These are phyloP conservation scores for Penicillium steckii DNA, from an alignment of 495 filamentous ascomycete species.

Conservation along the genomic window DNA sequence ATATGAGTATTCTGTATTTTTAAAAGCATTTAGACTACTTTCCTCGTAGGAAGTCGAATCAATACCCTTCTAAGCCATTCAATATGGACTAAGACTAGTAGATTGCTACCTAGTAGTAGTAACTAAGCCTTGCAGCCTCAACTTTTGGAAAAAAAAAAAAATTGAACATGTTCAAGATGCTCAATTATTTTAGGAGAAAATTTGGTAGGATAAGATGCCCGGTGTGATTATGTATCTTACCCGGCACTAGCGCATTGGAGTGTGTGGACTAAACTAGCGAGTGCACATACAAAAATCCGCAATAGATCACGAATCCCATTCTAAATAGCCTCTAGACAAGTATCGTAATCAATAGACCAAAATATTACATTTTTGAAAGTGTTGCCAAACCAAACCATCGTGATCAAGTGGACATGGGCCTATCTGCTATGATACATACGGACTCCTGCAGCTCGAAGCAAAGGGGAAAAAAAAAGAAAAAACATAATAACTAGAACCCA, in stretches of 20 bases:
- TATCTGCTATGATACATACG: conserved; percentile 23
- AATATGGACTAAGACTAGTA: no score
- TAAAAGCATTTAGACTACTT: neutral
- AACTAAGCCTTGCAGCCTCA: no score
- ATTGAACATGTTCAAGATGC: no score
- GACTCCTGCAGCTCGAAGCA: conserved; percentile 14
- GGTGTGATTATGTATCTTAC: no score
- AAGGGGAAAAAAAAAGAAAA: conserved; percentile 4
- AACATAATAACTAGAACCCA: no score
- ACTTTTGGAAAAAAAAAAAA: no score
- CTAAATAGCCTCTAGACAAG: neutral
- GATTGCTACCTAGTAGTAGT: no score
- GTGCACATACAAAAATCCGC: no score
- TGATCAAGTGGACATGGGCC: conserved; percentile 28
- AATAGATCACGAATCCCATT: neutral
- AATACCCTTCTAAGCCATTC: neutral
- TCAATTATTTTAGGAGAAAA: no score
- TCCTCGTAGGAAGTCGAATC: neutral
- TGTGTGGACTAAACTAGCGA: no score
- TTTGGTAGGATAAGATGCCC: no score
- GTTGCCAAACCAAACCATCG: conserved; percentile 27
- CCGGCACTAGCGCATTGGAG: no score
- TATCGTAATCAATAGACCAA: neutral
- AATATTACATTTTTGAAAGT: conserved; percentile 18
- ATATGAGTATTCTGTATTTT: neutral